A percentile compares a stretch with the other conserved stretches of the same genome.
Evolutionary conservation across 2,329 filamentous ascomycete species (phyloP).

Genomic region (Akanthomyces lecanii): DNA sequence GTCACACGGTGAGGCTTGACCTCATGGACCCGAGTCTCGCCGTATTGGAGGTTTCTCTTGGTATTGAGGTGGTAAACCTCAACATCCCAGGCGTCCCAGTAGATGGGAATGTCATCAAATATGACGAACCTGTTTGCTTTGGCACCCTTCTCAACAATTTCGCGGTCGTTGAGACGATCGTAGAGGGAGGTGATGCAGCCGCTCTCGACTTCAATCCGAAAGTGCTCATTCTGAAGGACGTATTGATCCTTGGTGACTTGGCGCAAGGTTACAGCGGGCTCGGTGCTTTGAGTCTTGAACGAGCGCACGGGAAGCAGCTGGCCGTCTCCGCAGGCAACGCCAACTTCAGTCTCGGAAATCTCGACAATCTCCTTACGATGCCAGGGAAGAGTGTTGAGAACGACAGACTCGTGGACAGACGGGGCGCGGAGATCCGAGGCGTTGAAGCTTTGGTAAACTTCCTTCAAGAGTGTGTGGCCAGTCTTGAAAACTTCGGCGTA

Average conservation of each 20-base stretch:
- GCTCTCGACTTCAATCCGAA: slow-evolving; percentile 66
- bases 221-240: slow-evolving; percentile 72
- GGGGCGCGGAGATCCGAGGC: slow-evolving; percentile 44
- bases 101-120: slow-evolving; percentile 94
- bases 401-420: slow-evolving; percentile 49
- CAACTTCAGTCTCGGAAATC: slow-evolving; percentile 50
- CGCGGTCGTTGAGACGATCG: slow-evolving; percentile 68
- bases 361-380: slow-evolving; percentile 68
- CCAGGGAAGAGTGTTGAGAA: slow-evolving; percentile 87
- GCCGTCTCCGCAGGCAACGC: slow-evolving; percentile 54
- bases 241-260: slow-evolving; percentile 60
- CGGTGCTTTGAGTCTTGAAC: slow-evolving; percentile 43
- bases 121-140: slow-evolving; percentile 91
- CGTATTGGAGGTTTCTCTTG: slow-evolving; percentile 67
- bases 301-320: slow-evolving; percentile 47
- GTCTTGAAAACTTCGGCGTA: slow-evolving; percentile 80
- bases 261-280: slow-evolving; percentile 48
- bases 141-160: slow-evolving; percentile 67
- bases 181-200: slow-evolving; percentile 82
- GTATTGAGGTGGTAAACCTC: slow-evolving; percentile 94
- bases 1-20: slow-evolving; percentile 71
- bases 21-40: slow-evolving; percentile 67
- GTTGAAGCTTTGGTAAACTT: slow-evolving; percentile 65
- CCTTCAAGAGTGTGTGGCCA: slow-evolving; percentile 66
- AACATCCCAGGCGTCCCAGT: slow-evolving; percentile 98